Evolutionary conservation across 2,329 filamentous ascomycete genomes (phyloP).

Genomic region (Exophiala xenobiotica): DNA sequence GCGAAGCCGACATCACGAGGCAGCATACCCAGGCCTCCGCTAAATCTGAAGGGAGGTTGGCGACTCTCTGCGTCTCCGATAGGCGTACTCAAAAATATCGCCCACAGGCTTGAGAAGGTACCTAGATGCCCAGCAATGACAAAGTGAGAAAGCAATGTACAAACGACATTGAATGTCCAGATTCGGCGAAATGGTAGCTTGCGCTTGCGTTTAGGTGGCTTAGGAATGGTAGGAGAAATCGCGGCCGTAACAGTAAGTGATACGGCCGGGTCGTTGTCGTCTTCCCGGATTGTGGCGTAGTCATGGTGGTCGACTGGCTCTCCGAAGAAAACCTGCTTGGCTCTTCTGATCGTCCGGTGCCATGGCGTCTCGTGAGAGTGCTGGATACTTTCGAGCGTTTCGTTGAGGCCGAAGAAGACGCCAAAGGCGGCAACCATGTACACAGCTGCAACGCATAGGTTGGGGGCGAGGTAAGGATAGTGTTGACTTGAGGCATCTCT

Average conservation of each 20-base stretch:
- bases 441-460: conserved; percentile 62
- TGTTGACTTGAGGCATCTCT: conserved; percentile 52
- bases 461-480: conserved; percentile 69
- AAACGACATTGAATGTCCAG: conserved; percentile 53
- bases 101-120: conserved; percentile 62
- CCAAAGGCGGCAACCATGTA: conserved; percentile 54
- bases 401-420: conserved; percentile 64
- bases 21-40: conserved; percentile 70
- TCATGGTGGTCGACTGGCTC: conserved; percentile 1
- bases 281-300: background rate
- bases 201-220: conserved; percentile 35
- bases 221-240: background rate
- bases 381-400: conserved; percentile 44
- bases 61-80: conserved; percentile 50
- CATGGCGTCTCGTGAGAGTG: conserved; percentile 22
- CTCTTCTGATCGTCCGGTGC: background rate
- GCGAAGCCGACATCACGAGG: conserved; percentile 69
- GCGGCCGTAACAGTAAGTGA: background rate
- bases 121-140: conserved; percentile 71
- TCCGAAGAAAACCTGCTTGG: background rate
- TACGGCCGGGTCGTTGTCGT: background rate
- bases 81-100: conserved; percentile 71
- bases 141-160: conserved; percentile 61
- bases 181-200: conserved; percentile 49
- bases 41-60: conserved; percentile 55